Evolutionary conservation across 352 stramenopile species (phyloP).

Genomic region (Globisporangium perplexum): DNA sequence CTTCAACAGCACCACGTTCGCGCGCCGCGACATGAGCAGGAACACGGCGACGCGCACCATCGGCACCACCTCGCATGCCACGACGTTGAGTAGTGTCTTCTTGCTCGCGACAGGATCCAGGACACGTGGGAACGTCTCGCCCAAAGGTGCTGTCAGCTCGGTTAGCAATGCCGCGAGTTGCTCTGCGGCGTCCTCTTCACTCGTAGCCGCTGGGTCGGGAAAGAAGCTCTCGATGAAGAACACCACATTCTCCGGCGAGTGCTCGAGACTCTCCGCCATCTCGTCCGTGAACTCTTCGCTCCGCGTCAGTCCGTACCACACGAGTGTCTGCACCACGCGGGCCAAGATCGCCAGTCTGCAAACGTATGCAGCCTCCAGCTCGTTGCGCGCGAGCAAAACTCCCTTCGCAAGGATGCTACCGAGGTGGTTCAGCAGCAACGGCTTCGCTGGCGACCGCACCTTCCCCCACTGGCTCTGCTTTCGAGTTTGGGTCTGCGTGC

Average conservation of each 20-base stretch:
- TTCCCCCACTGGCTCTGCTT: constrained; percentile 85
- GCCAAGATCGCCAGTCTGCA: constrained; percentile 61
- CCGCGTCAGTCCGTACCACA: constrained; percentile 69
- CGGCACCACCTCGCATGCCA: constrained; percentile 67
- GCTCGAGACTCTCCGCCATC: constrained; percentile 52
- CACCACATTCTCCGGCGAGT: constrained; percentile 46
- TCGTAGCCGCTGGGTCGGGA: constrained; percentile 12
- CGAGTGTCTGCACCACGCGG: constrained; percentile 62
- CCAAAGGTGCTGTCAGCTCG: constrained; percentile 22
- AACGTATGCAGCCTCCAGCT: constrained; percentile 54
- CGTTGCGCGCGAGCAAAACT: constrained; percentile 48
- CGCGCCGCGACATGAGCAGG: constrained; percentile 36
- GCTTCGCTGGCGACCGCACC: constrained; percentile 70
- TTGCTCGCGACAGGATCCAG: constrained; percentile 25
- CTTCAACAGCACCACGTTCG: constrained; percentile 20
- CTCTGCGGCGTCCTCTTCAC: constrained; percentile 18
- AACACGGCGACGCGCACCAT: constrained; percentile 68
- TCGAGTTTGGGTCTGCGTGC: constrained; percentile 80
- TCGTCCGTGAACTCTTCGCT: constrained; percentile 50
- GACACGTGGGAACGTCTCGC: constrained; percentile 19
- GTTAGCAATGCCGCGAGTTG: constrained; percentile 26
- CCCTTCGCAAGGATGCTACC: constrained; percentile 70
- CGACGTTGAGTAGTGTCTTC: constrained; percentile 61
- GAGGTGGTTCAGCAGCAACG: constrained; percentile 65
- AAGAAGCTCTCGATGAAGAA: constrained; percentile 52